Base-by-base conservation (phyloP, 768 basidiomycete genomes). In the Suillus variegatus region DNA sequence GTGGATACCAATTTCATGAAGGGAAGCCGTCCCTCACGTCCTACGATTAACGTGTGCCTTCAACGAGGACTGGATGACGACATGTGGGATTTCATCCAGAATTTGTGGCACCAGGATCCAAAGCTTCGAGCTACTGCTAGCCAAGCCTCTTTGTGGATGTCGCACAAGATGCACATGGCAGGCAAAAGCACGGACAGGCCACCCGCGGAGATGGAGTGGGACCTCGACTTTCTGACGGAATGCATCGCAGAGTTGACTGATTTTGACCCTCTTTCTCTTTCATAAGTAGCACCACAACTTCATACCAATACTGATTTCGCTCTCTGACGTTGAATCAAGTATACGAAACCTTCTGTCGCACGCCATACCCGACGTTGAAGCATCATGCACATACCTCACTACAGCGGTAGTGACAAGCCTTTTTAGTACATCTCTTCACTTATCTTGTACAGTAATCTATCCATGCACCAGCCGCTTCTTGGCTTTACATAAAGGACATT, bases 61-160 rank as follows among this genome's bases (percentile, higher is more conserved):
- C 51, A 41, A 35, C 66, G 73, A 8, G 78, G 77, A 43, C 16
- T 77, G 47, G 74, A 77, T 60, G 70, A 74, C 54, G 68, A 71
- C 38, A 68, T 77, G 63, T 80, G 79, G 78, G 28, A 41, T 63
- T 67, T 79, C 18, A 69, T 76, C 32, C 64, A 69, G 58, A 65
- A 58, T 20, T 72, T 79, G 1, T 79, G 78, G 78, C 55, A 64
- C 8, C 64, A 67, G 8, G 64, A 69, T 20, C 76, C 79, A 4
- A 66, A 71, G 6, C 64, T 66, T 1, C 76, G 78, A 7, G 73
- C 72, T 4, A 69, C 70, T 1, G 73, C 76, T 7, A 64, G 56
- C 54, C 70, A 74, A 36, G 68, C 73, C 18, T 57, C 66, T 41
- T 67, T 67, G 40, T 75, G 67, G 57, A 49, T 75, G 66, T 57